Base-by-base conservation (phyloP, 306 rosid species). In the Astragalus glycyphyllos region DNA sequence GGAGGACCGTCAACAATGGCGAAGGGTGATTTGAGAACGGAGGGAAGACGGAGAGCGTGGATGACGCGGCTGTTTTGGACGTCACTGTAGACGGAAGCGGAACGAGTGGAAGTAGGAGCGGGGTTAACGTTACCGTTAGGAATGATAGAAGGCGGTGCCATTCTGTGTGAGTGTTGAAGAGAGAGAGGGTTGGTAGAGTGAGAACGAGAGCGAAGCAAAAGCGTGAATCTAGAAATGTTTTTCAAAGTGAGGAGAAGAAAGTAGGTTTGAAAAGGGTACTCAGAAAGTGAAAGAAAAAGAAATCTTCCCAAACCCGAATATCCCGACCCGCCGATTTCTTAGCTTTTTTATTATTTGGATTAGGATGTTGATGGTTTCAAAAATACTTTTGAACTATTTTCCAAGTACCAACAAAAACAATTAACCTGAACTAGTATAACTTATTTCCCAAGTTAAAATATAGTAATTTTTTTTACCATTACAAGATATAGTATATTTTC, bases 41-140 rank as follows among this genome's bases (percentile, higher is more conserved):
- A 86, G 14, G 99, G 97, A 38, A 95, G 90, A 12, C 92, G 91
- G 47, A 95, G 96, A 37, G 12, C 79, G 80, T 89, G 92, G 60
- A 86, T 87, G 32, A 95, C 87, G 58, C 99, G 99, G 61, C 80
- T 91, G 45, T 62, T 64, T 77, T 95, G 99, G 20, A 95, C 92
- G 58, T 91, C 91, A 45, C 96, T 91, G 81, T 95, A 95, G 17
- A 95, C 88, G 60, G 91, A 69, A 75, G 90, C 72, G 51, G 75
- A 56, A 4, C 97, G 89, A 1, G 93, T 79, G 62, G 87, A 37
- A 60, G 23, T 15, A 49, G 66, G 9, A 47, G 72, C n/a, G 0
- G 50, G 11, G 13, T 48, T 76, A 49, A 88, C 88, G 82, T 58
- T 76, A 44, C 89, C 89, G 84, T 87, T 89, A 40, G 74, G 58